phyloP scores from a whole-genome alignment of 305 asterid species.

The Solanum hybrid region DNA sequence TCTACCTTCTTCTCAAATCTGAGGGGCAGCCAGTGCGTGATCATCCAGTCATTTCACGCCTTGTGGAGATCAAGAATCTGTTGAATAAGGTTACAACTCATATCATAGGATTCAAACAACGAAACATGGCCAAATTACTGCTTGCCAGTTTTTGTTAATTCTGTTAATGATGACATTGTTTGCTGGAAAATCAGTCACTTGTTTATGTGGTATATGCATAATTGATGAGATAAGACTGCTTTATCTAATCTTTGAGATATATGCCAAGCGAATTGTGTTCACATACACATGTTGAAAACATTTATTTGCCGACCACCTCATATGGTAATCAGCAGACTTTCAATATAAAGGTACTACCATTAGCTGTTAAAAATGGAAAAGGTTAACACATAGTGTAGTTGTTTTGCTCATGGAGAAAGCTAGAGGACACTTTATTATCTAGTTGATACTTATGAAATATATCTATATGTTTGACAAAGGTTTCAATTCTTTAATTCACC shows the following conservation, averaged over 20 bases:
- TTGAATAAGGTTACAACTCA: constrained; percentile 59
- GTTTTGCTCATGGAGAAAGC: not conserved
- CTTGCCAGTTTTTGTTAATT: not conserved
- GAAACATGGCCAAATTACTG: not conserved
- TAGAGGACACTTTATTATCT: not conserved
- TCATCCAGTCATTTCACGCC: constrained; percentile 87
- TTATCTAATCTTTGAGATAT: not conserved
- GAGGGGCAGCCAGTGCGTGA: constrained; percentile 91
- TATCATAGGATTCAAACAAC: not conserved
- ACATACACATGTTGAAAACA: not conserved
- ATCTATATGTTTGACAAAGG: not conserved
- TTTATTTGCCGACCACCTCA: not conserved
- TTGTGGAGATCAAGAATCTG: constrained; percentile 74
- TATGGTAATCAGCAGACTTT: not conserved
- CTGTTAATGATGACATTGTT: not conserved
- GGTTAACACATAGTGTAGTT: not conserved
- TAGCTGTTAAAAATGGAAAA: not conserved
- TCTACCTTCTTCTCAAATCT: constrained; percentile 87
- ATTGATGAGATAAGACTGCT: not conserved
- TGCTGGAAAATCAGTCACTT: not conserved
- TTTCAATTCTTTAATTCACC: not conserved
- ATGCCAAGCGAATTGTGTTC: not conserved
- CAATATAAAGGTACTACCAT: not conserved
- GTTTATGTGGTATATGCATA: not conserved
- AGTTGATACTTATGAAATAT: not conserved